Evolutionary conservation across 768 basidiomycete species (phyloP).

Genomic region (Pleurotus tuoliensis): DNA sequence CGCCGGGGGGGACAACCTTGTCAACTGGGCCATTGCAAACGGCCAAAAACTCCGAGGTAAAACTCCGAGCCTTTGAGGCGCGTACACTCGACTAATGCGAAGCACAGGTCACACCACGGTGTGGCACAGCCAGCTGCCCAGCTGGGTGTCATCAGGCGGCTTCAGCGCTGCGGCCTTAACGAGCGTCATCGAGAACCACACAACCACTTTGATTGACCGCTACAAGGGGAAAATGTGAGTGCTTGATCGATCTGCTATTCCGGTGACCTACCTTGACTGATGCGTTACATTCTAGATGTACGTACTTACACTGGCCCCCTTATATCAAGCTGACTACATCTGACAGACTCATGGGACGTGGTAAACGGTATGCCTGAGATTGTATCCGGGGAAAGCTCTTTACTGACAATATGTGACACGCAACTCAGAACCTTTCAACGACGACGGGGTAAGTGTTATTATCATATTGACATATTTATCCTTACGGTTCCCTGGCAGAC

Average conservation of each 20-base stretch:
- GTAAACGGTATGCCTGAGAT: slow-evolving; percentile 27
- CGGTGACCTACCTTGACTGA: no score
- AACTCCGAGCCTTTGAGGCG: no score
- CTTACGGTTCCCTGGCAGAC: slow-evolving; percentile 14
- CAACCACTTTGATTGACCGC: slow-evolving; percentile 43
- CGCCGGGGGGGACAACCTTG: slow-evolving; percentile 38
- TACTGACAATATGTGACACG: no score
- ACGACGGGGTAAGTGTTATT: slow-evolving; percentile 27
- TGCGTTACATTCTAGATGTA: background rate
- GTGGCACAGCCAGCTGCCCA: slow-evolving; percentile 50
- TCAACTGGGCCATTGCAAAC: slow-evolving; percentile 38
- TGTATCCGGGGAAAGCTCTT: no score
- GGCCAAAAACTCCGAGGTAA: slow-evolving; percentile 43
- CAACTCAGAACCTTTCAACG: slow-evolving; percentile 35
- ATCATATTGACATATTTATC: no score
- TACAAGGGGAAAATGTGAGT: slow-evolving; percentile 50
- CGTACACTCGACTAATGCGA: no score
- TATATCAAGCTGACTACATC: no score
- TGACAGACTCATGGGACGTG: slow-evolving; percentile 37
- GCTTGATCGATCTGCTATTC: no score
- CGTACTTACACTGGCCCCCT: background rate
- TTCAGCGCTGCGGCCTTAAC: slow-evolving; percentile 39
- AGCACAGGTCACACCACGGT: slow-evolving; percentile 39
- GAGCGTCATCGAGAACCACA: slow-evolving; percentile 44
- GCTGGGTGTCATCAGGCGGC: slow-evolving; percentile 41